Base-by-base conservation (phyloP, 768 basidiomycete species). In the Trametes cinnabarina region DNA sequence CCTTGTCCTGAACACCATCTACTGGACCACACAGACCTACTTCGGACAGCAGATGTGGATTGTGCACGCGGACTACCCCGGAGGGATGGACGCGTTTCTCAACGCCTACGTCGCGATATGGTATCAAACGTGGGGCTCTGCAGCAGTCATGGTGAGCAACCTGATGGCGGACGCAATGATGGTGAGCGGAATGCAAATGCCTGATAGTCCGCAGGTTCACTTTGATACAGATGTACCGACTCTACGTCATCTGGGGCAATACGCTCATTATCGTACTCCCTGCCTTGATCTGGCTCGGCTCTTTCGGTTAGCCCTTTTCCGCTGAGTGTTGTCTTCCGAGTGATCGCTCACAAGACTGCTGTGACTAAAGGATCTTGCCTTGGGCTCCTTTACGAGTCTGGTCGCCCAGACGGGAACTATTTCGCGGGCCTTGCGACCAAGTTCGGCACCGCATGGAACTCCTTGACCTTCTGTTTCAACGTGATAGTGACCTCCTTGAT, bases 401-500 rank as follows among this genome's bases (percentile, higher is more conserved):
- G 74, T 32, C 66, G 64, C 41, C 78, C 77, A 1, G 69, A 71
- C n/a, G 74, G 72, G 4, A 70, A 73, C 65, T 74, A 77, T 67
- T 77, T 78, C 65, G 63, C 65, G 20, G 75, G 75, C 6, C 68
- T 69, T 51, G 60, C 74, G 5, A 67, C 74, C 55, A 68, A 72
- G 65, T 76, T 77, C 55, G 76, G 73, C 25, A 66, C 71, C 7
- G 72, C 76, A 8, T 80, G 76, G 68, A 75, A 74, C 51, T 65
- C 74, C 20, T 68, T 76, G 44, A 74, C 76, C 11, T 73, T 80
- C 55, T 62, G 69, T 32, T 66, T 78, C 57, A 80, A 79, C 68
- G 69, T 77, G 53, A 58, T 79, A 63, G 69, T 76, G 40, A 79
- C 77, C 6, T n/a, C 65, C 4, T 66, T 76, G 28, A 77, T 80